Base-by-base conservation (phyloP, 2,329 filamentous ascomycete genomes). In the Pyricularia pennisetigena region DNA sequence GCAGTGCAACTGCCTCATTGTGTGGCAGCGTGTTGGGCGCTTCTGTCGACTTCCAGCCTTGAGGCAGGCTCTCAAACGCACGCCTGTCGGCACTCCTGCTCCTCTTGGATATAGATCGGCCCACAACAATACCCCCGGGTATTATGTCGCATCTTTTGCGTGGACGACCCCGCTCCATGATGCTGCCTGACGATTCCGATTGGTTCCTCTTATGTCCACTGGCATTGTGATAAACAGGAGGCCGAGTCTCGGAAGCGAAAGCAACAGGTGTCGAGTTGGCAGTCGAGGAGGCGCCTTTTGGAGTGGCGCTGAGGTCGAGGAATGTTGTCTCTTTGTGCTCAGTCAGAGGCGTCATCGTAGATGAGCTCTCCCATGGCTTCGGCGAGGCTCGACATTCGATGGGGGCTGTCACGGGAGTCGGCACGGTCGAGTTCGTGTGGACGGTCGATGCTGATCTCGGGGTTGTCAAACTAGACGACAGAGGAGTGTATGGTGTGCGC, bases 121-220 rank as follows among this genome's bases (percentile, higher is more conserved):
- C 68, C 7, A 66, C n/a, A 1, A 62, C 16, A 10, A 70, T 66
- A 79, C 67, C 73, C 72, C 54, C 54, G 9, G 41, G 41, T 9
- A 67, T 23, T 20, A 75, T 75, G 28, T 86, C 83, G 14, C 74
- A 74, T 67, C 85, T 79, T 76, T 86, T 88, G 69, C 83, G 82
- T 0, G 86, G 84, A n/a, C 87, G 82, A 5, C 86, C 87, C 62
- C 87, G 80, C 69, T 89, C 86, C 82, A 87, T 86, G 64, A 87
- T 85, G 69, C 83, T 83, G 2, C 49, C 54, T 5, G 41, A 61
- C 0, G 83, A 82, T 68, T 89, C 87, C 0, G 87, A 89, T 66
- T 82, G 82, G 24, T 82, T 82, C 65, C 86, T 79, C 67, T 81
- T 80, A 72, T 88, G 86, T 4, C 79, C 74, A 57, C 63, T 57